These are phyloP conservation scores for Vitis rotundifolia DNA, from an alignment of 164 flowering plant species.

Conservation along the genomic window DNA sequence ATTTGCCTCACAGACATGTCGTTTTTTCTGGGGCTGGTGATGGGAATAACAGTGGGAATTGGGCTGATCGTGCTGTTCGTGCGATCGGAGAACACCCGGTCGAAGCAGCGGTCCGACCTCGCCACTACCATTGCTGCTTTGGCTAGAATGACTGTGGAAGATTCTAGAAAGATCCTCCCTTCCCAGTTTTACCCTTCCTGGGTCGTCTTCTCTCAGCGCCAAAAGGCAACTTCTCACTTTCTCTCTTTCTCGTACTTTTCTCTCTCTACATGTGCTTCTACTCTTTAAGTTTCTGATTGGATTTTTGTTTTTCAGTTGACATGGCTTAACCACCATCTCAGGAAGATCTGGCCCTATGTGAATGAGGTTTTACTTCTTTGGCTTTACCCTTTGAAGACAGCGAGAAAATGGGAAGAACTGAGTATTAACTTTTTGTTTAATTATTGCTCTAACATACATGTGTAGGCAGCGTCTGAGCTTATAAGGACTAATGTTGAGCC, in stretches of 20 bases:
- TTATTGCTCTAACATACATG: not conserved
- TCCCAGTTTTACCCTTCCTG: conserved; percentile 70
- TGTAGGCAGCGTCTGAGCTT: conserved; percentile 95
- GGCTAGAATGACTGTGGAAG: conserved; percentile 91
- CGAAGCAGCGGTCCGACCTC: conserved; percentile 57
- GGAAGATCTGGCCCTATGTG: conserved; percentile 97
- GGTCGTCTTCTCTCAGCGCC: conserved; percentile 84
- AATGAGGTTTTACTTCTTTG: conserved; percentile 56
- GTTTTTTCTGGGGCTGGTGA: conserved; percentile 54
- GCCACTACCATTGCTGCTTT: conserved; percentile 75
- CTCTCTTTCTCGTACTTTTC: not conserved
- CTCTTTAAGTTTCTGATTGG: not conserved
- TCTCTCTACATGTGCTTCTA: not conserved
- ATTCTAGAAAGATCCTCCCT: conserved; percentile 83
- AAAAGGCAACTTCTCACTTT: conserved; percentile 52
- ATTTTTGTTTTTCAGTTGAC: conserved; percentile 50
- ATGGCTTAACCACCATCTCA: conserved; percentile 83
- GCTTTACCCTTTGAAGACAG: not conserved
- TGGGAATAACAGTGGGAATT: conserved; percentile 61
- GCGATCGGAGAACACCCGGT: conserved; percentile 63
- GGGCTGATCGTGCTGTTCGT: conserved; percentile 57
- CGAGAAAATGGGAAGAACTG: not conserved
- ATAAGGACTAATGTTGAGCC: conserved; percentile 85
- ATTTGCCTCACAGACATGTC: conserved; percentile 36
- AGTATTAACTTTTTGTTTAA: not conserved